Percentiles rank a stretch among this genome's conserved stretches.
Evolutionary conservation across 768 basidiomycete genomes (phyloP).

Genomic region (Leccinum barrowsii): DNA sequence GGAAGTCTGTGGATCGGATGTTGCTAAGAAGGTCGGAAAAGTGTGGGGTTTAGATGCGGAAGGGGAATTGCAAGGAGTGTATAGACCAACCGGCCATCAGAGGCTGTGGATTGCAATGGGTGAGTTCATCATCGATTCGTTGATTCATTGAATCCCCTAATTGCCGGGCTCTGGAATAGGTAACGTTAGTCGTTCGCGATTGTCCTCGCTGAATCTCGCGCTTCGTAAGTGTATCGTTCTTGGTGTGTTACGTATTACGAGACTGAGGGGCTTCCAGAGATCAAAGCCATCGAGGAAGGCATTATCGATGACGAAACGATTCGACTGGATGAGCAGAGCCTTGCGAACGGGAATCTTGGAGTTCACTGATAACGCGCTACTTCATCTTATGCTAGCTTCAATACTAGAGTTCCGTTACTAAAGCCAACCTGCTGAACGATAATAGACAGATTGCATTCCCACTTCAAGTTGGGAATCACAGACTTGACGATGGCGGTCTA

Average conservation of each 20-base stretch:
- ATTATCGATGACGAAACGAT: constrained; percentile 16
- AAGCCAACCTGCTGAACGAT: not conserved
- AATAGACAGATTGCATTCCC: no score
- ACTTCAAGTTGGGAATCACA: no score
- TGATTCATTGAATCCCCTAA: not conserved
- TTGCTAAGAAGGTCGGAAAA: constrained; percentile 44
- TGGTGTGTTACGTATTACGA: not conserved
- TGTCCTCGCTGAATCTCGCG: constrained; percentile 29
- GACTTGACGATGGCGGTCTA: no score
- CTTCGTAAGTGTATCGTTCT: constrained; percentile 21
- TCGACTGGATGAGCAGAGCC: not conserved
- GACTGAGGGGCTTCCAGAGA: constrained; percentile 15
- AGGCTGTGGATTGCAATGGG: constrained; percentile 34
- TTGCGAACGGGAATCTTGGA: not conserved
- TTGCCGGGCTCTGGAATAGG: constrained; percentile 8
- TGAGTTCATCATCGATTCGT: not conserved
- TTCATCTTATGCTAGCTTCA: not conserved
- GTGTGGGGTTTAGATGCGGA: constrained; percentile 66
- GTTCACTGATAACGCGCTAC: not conserved
- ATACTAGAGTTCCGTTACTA: not conserved
- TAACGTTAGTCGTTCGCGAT: constrained; percentile 19
- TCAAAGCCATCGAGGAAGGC: constrained; percentile 28
- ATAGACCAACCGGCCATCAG: constrained; percentile 32
- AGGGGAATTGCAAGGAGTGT: constrained; percentile 52
- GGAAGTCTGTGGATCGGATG: constrained; percentile 44